Conservation (phyloP, 805 yeast species). For the Candida fluviatilis region DNA sequence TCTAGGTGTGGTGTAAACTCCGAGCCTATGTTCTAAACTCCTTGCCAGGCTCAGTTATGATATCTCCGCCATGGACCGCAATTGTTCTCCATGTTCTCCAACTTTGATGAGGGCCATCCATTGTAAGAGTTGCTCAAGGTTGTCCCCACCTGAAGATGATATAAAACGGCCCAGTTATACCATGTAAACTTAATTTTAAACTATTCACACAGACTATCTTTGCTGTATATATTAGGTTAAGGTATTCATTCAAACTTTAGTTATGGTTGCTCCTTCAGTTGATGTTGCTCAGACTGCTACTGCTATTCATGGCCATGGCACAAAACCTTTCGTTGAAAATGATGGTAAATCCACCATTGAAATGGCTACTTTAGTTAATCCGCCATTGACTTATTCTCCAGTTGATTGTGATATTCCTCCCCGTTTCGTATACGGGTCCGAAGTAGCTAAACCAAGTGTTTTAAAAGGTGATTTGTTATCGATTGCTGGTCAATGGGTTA, state of each 20-base stretch:
- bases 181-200: no score
- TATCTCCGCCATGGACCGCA: no score
- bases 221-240: no score
- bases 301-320: background rate
- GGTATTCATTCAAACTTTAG: background rate
- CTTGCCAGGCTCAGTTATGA: no score
- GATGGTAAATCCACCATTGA: constrained; percentile 9
- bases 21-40: no score
- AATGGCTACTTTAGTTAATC: constrained; percentile 13
- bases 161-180: no score
- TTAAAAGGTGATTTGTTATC: constrained; percentile 16
- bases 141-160: no score
- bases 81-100: no score
- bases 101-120: no score
- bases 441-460: constrained; percentile 20
- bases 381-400: constrained; percentile 13
- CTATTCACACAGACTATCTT: no score
- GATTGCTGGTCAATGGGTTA: constrained; percentile 25
- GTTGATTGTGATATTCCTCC: constrained; percentile 11
- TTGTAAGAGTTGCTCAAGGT: no score
- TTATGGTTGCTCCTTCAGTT: constrained; percentile 3
- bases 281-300: background rate
- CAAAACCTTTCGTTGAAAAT: background rate
- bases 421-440: constrained; percentile 16
- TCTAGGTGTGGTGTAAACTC: no score